Evolutionary conservation across 2,329 filamentous ascomycete species (phyloP), one percentile per base, ranked within the genome.

Genomic region (Lasiodiplodia sp.): DNA sequence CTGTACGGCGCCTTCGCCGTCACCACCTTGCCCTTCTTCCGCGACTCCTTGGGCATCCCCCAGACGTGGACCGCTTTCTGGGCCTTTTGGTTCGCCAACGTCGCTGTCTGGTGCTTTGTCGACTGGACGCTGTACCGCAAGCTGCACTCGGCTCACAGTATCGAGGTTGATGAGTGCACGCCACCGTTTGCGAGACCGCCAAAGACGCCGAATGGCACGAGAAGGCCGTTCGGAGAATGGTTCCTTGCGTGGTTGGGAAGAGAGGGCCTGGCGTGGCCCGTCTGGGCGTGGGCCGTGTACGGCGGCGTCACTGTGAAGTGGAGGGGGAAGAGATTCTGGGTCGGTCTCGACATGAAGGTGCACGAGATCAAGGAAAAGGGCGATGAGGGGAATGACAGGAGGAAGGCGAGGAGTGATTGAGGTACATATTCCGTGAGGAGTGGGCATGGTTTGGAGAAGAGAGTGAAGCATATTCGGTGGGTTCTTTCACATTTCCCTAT

Each of bases 211-310:
- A 69, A 63, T 76, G 82, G 73, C 75, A 83, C 75, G 70, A 82
- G 80, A 64, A 84, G 92, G 47, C 81, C 85, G 0, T 91, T 96
- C 68, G 71, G 78, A 0, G 86, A 92, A 71, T 99, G 94, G 92
- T 76, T 96, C 4, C 77, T 86, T 6, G 92, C 94, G 0, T 99
- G 96, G 96, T 73, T 97, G 0, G 93, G 92, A 0, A 86, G 96
- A 38, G 96, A 99, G 80, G 72, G 88, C 0, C 83, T 97, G 10
- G 94, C 96, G 0, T 83, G 97, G 56, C 94, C 94, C 0, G 91
- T 99, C 69, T 99, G 96, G 96, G 82, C 88, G 0, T 94, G 91
- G 88, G 96, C 96, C 0, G 92, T 97, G 23, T 88, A 93, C 73
- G 91, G 95, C n/a, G 96, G 96, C 0, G 89, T 91, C 1, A 95